Conservation (phyloP, 2,329 filamentous ascomycete genomes). For the Phoma sp. region DNA sequence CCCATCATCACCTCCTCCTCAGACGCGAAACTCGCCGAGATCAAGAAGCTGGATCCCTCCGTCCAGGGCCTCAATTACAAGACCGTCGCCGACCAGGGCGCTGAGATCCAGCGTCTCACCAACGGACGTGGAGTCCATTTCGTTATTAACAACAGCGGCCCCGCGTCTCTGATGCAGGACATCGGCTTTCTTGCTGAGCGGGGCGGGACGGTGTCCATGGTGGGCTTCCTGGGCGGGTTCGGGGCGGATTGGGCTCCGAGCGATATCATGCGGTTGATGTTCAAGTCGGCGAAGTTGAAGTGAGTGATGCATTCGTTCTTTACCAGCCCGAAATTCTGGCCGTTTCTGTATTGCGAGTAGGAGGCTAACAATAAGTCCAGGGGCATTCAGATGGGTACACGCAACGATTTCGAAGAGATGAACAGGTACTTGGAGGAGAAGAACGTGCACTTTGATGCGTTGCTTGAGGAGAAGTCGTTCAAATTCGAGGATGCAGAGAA, state of each 20-base stretch:
- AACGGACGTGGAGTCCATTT: conserved; percentile 50
- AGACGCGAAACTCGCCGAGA: conserved; percentile 56
- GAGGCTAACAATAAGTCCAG: background rate
- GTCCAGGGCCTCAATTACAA: conserved; percentile 62
- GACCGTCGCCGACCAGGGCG: conserved; percentile 59
- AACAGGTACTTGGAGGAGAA: conserved; percentile 5
- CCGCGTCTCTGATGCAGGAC: conserved; percentile 23
- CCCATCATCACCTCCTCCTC: conserved; percentile 66
- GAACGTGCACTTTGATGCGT: background rate
- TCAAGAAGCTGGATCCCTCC: conserved; percentile 48
- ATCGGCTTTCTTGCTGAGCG: conserved; percentile 20
- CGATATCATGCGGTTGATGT: conserved; percentile 25
- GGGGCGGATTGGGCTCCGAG: conserved; percentile 17
- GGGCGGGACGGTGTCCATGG: conserved; percentile 28
- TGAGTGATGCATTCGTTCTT: conserved; percentile 10
- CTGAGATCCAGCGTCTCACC: conserved; percentile 57
- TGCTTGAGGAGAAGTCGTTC: conserved; percentile 1
- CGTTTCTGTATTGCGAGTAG: too few species aligned
- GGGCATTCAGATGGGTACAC: conserved; percentile 5
- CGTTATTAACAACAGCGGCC: conserved; percentile 51
- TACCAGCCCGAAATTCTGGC: too few species aligned
- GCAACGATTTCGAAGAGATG: conserved; percentile 7
- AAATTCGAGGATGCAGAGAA: background rate
- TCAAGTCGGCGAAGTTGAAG: conserved; percentile 30
- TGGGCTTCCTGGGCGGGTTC: conserved; percentile 32